Evolutionary conservation across 2,329 filamentous ascomycete species (phyloP).

Genomic region (Pestalotiopsis sp.): DNA sequence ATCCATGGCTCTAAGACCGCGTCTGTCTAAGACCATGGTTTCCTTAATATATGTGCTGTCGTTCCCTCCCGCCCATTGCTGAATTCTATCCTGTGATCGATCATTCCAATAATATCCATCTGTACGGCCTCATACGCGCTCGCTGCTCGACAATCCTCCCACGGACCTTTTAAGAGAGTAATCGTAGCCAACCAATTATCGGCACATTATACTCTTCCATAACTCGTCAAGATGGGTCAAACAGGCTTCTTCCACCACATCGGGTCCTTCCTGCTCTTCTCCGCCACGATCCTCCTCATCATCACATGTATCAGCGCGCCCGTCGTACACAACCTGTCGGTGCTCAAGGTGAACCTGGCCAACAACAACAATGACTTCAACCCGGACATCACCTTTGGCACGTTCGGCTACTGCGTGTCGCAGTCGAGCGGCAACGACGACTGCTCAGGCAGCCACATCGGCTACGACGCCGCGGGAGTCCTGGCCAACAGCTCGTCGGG

Average conservation of each 20-base stretch:
- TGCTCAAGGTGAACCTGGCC: slow-evolving; percentile 43
- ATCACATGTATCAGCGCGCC: slow-evolving; percentile 50
- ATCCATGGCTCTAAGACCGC: neutral
- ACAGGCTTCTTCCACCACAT: slow-evolving; percentile 42
- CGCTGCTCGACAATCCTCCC: neutral
- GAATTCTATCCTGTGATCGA: neutral
- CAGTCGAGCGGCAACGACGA: slow-evolving; percentile 23
- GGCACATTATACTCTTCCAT: no score
- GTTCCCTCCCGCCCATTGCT: neutral
- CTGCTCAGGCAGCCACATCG: slow-evolving; percentile 27
- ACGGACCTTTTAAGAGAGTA: neutral
- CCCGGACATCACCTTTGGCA: slow-evolving; percentile 42
- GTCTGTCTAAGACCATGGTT: slow-evolving; percentile 3
- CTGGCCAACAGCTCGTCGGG: slow-evolving; percentile 19
- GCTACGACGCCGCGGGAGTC: slow-evolving; percentile 29
- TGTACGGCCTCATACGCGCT: neutral
- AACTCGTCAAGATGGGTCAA: slow-evolving; percentile 27
- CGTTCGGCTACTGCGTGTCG: slow-evolving; percentile 46
- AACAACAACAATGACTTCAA: slow-evolving; percentile 21
- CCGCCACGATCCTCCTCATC: slow-evolving; percentile 46
- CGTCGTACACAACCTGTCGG: slow-evolving; percentile 43
- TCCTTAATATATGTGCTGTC: slow-evolving; percentile 7
- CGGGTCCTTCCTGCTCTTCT: slow-evolving; percentile 47
- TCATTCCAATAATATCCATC: neutral
- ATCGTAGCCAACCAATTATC: neutral